Evolutionary conservation across 768 basidiomycete genomes (phyloP), one percentile per base, ranked within the genome.

Genomic region (Ramaria rubella): DNA sequence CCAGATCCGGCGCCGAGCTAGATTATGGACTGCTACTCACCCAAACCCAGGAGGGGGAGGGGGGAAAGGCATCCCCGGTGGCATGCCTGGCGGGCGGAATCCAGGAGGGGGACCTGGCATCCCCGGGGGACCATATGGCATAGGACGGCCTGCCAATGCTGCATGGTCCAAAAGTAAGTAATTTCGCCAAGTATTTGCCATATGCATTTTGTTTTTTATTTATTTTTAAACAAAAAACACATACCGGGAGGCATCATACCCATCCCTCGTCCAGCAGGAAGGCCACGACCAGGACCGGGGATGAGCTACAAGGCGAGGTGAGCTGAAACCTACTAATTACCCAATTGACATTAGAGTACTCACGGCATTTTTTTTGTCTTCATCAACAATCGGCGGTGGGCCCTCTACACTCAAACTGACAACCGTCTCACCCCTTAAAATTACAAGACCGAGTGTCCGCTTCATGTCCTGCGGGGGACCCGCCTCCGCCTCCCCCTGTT

Each of bases 261-360:
- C 83, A 97, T 95, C 57, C 95, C 95, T 64, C 95, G 86, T 62
- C 95, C 94, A 40, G 94, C 95, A 68, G 94, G 92, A 78, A 93
- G 86, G 63, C 94, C 95, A 60, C 91, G 84, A 60, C 95, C 95
- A 67, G 95, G 92, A 52, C 95, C 95, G 60, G 80, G 78, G 62
- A 89, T 83, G 60, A 93, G 79, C 90, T 94, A 63, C 33, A 63
- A 38, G 33, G 56, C 60, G 45, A 44, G 63, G 24, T 56, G 55
- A 51, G 68, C 45, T 68, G 59, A 62, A 26, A 55, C 51, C 27
- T 50, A 49, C 52, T 27, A 30, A 12, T 15, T 8, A 45, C 3
- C 23, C 8, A 12, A 30, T 48, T 24, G 24, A 27, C 46, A 9
- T 27, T 23, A 4, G 4, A 23, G 33, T 24, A 19, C 84, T 69